Base-by-base conservation (phyloP, 164 flowering plant genomes). In the Tetrastigma voinierianum region DNA sequence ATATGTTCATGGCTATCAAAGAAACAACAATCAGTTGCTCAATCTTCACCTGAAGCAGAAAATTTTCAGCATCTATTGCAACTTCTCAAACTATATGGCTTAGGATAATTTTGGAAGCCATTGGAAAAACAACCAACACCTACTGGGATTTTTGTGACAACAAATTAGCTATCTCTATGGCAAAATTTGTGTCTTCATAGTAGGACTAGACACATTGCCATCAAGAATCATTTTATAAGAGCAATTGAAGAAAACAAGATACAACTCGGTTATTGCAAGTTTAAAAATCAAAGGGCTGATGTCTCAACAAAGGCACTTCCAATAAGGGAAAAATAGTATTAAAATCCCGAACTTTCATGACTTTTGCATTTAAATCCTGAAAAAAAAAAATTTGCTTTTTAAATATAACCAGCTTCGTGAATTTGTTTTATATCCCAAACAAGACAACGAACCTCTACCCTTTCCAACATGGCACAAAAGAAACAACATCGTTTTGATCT, bases 71-170 rank as follows among this genome's bases (percentile, higher is more conserved):
- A 1, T 10, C 64, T 0, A 24, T 1, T 7, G 46, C 59, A 0
- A 49, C 57, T 5, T 13, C 21, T 51, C 66, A 74, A 65, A 74
- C 57, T 4, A 56, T 70, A 12, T 74, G 77, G 74, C 56, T 70
- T 2, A 17, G 59, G 18, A 16, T 51, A 21, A 59, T 76, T 4
- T 15, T 72, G 1, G 51, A 18, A 9, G 59, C 72, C 11, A 9
- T 76, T 15, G 23, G 51, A 17, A 17, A 10, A 12, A 1, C 70
- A 72, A 9, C 1, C 19, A 2, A 13, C 19, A 0, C 17, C 69
- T 3, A 71, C 61, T 2, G 9, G 1, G 46, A 63, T 2, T 59
- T 9, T 24, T 71, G 71, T 57, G 77, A 74, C 21, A 74, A 40
- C 40, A 74, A 16, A 14, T 52, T 53, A 2, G 54, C 64, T n/a